Conservation (phyloP, 2,329 filamentous ascomycete genomes). For the Grosmannia serpens region DNA sequence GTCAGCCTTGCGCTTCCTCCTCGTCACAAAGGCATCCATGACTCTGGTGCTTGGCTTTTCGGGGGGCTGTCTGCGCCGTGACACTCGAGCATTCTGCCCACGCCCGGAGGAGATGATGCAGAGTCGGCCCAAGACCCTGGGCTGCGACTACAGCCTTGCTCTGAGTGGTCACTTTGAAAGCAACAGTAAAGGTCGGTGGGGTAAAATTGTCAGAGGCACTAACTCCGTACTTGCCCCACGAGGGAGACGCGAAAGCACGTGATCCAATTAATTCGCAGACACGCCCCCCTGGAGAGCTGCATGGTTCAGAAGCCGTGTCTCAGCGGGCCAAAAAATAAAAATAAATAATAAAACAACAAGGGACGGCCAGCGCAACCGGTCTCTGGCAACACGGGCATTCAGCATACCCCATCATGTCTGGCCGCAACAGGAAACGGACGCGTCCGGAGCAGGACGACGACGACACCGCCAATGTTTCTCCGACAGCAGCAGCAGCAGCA, state of each 20-base stretch:
- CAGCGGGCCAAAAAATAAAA: background rate
- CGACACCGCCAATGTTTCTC: background rate
- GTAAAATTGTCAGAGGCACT: too few species aligned
- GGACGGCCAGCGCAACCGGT: too few species aligned
- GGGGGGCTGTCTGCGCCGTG: too few species aligned
- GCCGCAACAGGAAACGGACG: constrained; percentile 6
- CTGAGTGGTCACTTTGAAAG: constrained; percentile 3
- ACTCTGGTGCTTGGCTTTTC: constrained; percentile 2
- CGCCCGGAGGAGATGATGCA: too few species aligned
- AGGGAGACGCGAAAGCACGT: constrained; percentile 12
- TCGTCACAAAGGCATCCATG: constrained; percentile 49
- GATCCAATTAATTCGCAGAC: constrained; percentile 4
- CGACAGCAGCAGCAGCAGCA: background rate
- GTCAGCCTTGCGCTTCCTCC: constrained; percentile 37
- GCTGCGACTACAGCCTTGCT: too few species aligned
- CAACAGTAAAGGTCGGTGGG: background rate
- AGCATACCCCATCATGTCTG: constrained; percentile 3
- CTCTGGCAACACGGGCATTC: background rate
- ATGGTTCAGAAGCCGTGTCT: background rate
- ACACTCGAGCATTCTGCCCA: too few species aligned
- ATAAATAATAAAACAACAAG: background rate
- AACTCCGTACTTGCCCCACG: background rate
- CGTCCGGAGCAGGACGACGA: constrained; percentile 4
- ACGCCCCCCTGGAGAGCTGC: background rate
- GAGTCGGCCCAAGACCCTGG: too few species aligned